Evolutionary conservation across 768 basidiomycete genomes (phyloP).

Genomic region (Russula dissimulans): DNA sequence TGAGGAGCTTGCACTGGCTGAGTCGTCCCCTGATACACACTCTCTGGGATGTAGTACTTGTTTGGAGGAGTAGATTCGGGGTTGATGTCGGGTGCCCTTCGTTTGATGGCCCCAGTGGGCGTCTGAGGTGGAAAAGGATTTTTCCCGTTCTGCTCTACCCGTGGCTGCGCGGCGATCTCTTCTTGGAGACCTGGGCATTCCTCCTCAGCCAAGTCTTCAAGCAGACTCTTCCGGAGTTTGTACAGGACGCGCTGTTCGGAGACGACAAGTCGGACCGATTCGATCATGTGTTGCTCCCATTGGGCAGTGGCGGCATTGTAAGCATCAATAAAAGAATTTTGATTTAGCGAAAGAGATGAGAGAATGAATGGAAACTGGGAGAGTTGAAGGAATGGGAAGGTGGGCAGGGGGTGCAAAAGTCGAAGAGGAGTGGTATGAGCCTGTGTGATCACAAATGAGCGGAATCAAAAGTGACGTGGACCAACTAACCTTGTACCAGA

Average conservation of each 20-base stretch:
- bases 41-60: slow-evolving; percentile 17
- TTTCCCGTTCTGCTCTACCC: slow-evolving; percentile 18
- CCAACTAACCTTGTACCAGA: slow-evolving; percentile 54
- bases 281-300: slow-evolving; percentile 61
- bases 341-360: slow-evolving; percentile 43
- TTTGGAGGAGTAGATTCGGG: slow-evolving; percentile 17
- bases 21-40: slow-evolving; percentile 8
- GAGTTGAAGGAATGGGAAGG: slow-evolving; percentile 59
- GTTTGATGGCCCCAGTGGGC: slow-evolving; percentile 9
- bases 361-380: slow-evolving; percentile 43
- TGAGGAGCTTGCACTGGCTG: slow-evolving; percentile 5
- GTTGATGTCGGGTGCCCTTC: slow-evolving; percentile 15
- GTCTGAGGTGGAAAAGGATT: slow-evolving; percentile 13
- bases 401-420: slow-evolving; percentile 31
- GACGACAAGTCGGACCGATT: slow-evolving; percentile 48
- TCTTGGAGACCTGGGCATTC: slow-evolving; percentile 49
- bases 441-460: slow-evolving; percentile 8
- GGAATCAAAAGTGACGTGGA: neutral
- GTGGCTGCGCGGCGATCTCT: slow-evolving; percentile 43
- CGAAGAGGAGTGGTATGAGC: slow-evolving; percentile 21
- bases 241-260: slow-evolving; percentile 56
- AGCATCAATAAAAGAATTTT: slow-evolving; percentile 49
- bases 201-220: slow-evolving; percentile 46
- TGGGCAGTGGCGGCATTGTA: slow-evolving; percentile 44
- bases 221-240: slow-evolving; percentile 47